phyloP scores from a whole-genome alignment of 202 grass and related monocot genomes.

The Zoysia matrella region DNA sequence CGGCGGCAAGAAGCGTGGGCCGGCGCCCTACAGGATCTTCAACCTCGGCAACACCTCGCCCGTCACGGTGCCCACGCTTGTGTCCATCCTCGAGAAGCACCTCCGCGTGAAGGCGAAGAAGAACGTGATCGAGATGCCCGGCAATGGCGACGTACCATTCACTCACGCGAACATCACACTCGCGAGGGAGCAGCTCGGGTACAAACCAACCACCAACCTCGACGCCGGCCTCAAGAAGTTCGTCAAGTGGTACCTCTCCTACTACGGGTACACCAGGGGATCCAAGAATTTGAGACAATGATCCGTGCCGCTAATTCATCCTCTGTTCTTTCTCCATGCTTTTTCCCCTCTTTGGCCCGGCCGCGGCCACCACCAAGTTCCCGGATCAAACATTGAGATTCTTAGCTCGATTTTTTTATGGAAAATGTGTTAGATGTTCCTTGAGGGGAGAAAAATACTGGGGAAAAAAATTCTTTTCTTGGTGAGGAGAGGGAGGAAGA shows the following conservation, averaged over 20 bases:
- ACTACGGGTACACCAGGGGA: slow-evolving; percentile 84
- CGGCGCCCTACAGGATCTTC: slow-evolving; percentile 75
- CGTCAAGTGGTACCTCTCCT: slow-evolving; percentile 92
- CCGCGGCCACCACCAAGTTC: slow-evolving; percentile 10
- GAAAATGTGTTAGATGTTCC: slow-evolving; percentile 47
- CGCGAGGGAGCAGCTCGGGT: slow-evolving; percentile 72
- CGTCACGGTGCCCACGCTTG: slow-evolving; percentile 66
- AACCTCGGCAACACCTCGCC: slow-evolving; percentile 96
- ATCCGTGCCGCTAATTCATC: slow-evolving; percentile 27
- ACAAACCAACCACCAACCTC: slow-evolving; percentile 86
- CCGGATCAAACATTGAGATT: slow-evolving; percentile 54
- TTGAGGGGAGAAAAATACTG: slow-evolving; percentile 12
- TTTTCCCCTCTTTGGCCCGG: neutral
- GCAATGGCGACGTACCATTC: slow-evolving; percentile 93
- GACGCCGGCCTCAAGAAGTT: slow-evolving; percentile 89
- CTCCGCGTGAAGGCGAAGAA: slow-evolving; percentile 85
- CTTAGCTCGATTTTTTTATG: slow-evolving; percentile 48
- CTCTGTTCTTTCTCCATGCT: slow-evolving; percentile 25
- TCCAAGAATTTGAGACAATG: slow-evolving; percentile 60
- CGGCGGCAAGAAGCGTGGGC: slow-evolving; percentile 59
- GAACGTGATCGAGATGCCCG: slow-evolving; percentile 77
- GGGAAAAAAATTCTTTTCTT: slow-evolving; percentile 30
- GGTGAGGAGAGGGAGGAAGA: slow-evolving; percentile 35
- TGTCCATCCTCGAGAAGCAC: slow-evolving; percentile 74
- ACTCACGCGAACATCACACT: slow-evolving; percentile 94